Evolutionary conservation across 176 grass and related monocot genomes (phyloP).

Genomic region (Oropetium thomaeum): DNA sequence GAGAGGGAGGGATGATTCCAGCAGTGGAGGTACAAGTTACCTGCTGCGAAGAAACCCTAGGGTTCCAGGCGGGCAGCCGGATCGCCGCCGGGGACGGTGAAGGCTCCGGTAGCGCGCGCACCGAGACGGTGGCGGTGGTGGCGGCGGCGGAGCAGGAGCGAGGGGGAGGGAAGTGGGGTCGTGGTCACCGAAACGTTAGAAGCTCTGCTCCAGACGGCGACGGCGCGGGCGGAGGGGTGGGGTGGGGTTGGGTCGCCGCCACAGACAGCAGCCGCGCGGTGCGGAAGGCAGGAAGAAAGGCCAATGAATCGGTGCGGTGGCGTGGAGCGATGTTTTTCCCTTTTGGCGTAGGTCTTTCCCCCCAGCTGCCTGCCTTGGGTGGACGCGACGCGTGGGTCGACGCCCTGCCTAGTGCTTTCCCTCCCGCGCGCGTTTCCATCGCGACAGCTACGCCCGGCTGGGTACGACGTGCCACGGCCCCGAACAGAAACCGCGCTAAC

Average conservation of each 20-base stretch:
- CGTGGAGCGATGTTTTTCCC: neutral
- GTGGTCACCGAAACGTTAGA: neutral
- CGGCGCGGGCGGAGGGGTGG: neutral
- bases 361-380: neutral
- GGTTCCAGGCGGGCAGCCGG: conserved; percentile 9
- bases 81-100: conserved; percentile 22
- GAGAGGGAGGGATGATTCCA: neutral
- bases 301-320: neutral
- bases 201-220: neutral
- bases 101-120: neutral
- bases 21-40: neutral
- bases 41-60: conserved; percentile 34
- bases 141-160: neutral
- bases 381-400: neutral
- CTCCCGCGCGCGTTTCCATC: neutral
- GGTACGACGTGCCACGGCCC: neutral
- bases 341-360: neutral
- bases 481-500: neutral
- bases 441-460: neutral
- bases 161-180: neutral
- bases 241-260: conserved; percentile 16
- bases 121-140: neutral
- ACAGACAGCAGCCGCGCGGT: conserved; percentile 4
- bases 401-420: neutral
- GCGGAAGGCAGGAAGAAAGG: neutral